Evolutionary conservation across 805 yeast genomes (phyloP).

Genomic region (Saccharomycopsis microspora): DNA sequence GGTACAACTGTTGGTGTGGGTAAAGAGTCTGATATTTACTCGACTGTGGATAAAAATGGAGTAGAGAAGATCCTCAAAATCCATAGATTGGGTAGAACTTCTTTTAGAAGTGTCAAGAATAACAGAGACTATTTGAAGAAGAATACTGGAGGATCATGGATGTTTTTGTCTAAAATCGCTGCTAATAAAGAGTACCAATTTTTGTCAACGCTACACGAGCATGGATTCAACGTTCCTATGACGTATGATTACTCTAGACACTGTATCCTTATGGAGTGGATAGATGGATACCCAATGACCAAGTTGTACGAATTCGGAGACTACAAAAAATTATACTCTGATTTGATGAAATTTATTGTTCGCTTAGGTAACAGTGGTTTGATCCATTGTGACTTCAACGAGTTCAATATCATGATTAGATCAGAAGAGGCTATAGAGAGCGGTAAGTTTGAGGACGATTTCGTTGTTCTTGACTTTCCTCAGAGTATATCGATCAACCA

Average conservation of each 20-base stretch:
- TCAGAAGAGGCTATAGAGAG: constrained; percentile 37
- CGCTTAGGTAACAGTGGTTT: constrained; percentile 78
- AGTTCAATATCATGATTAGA: constrained; percentile 83
- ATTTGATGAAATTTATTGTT: constrained; percentile 80
- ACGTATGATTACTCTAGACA: constrained; percentile 90
- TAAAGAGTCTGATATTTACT: constrained; percentile 90
- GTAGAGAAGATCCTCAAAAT: constrained; percentile 70
- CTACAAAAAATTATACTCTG: constrained; percentile 63
- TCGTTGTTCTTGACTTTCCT: constrained; percentile 94
- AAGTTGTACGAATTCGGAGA: constrained; percentile 61
- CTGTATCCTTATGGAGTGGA: constrained; percentile 84
- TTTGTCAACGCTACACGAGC: constrained; percentile 60
- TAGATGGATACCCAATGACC: constrained; percentile 86
- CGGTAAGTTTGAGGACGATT: constrained; percentile 45
- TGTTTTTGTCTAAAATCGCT: constrained; percentile 79
- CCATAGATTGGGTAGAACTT: constrained; percentile 88
- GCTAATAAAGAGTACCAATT: constrained; percentile 90
- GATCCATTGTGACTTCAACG: constrained; percentile 96
- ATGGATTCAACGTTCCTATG: constrained; percentile 77
- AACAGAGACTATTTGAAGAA: constrained; percentile 83
- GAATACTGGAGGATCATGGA: constrained; percentile 75
- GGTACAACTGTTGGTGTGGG: constrained; percentile 93
- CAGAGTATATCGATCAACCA: constrained; percentile 94
- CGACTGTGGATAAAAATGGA: constrained; percentile 62
- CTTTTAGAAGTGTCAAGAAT: constrained; percentile 85